Evolutionary conservation across 1,284 basidiomycete genomes (phyloP), one percentile per base, ranked within the genome.

Genomic region (Bothia castanella): DNA sequence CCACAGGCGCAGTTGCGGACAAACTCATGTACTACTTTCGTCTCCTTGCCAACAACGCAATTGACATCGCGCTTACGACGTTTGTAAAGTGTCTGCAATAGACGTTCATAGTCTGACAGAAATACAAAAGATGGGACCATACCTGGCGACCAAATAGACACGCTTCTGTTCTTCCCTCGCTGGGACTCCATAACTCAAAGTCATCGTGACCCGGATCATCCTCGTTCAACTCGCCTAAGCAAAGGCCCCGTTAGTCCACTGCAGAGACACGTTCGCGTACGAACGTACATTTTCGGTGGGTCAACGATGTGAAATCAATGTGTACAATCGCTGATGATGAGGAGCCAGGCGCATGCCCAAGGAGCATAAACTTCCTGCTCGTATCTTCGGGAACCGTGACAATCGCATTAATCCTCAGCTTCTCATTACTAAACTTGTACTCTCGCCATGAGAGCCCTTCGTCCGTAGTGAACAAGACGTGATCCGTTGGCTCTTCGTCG

Each of bases 181-280:
- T 89, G 0, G 94, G 94, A 67, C 88, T 92, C 94, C 95, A 97
- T 4, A 95, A 70, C 68, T 97, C 94, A 64, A 97, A 97, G 69
- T 97, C 94, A 62, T 97, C 93, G 42, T 84, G 72, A 29, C 77
- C 78, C 5, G 92, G 85, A 62, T 96, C 73, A 2, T 89, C 78
- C 5, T 79, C 50, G 58, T 80, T 79, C 42, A 93, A 71, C 1
- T 76, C 70, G 68, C 92, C 92, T 94, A 39, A 39, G 43, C 48
- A 16, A 41, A 42, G 36, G 13, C 2, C 1, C 7, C 4, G 13
- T 61, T 20, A 56, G 42, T 43, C 20, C 11, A 23, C 27, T 19
- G 21, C 6, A 29, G 13, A 27, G 21, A 30, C 14, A 38, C 2
- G 13, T 31, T 20, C 36, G 32, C 45, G 48, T 25, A 13, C 0